These are phyloP conservation scores for Sphaceloma murrayae DNA, from an alignment of 2,329 filamentous ascomycete genomes.

Conservation along the genomic window DNA sequence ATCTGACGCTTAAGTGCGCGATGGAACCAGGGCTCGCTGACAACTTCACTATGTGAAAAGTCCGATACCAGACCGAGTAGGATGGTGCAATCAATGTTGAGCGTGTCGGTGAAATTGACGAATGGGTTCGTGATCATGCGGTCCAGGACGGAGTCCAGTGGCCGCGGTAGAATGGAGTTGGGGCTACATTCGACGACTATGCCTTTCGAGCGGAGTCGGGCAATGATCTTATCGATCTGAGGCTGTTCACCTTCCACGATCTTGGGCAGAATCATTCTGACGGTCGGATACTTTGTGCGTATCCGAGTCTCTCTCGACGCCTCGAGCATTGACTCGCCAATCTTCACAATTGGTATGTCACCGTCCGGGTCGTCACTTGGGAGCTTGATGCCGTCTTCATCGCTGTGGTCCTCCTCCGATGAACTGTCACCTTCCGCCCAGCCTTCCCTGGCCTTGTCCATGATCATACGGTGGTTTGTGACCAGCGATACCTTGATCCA, in stretches of 20 bases:
- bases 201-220: constrained; percentile 46
- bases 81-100: constrained; percentile 60
- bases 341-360: constrained; percentile 49
- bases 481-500: constrained; percentile 63
- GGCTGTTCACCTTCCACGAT: constrained; percentile 41
- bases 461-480: constrained; percentile 53
- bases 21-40: constrained; percentile 46
- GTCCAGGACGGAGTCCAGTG: constrained; percentile 23
- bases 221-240: constrained; percentile 49
- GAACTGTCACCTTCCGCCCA: constrained; percentile 46
- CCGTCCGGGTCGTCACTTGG: constrained; percentile 44
- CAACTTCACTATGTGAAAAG: constrained; percentile 50
- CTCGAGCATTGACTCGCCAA: constrained; percentile 48
- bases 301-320: constrained; percentile 49
- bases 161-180: constrained; percentile 20
- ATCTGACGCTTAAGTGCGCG: constrained; percentile 55
- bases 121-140: constrained; percentile 34
- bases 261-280: constrained; percentile 53
- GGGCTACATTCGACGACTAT: constrained; percentile 28
- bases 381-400: constrained; percentile 31
- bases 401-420: constrained; percentile 39
- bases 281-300: constrained; percentile 49
- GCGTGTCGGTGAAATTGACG: constrained; percentile 30
- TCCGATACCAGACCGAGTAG: constrained; percentile 65
- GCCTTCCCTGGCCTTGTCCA: constrained; percentile 59